Evolutionary conservation across 1,139 yeast species (phyloP), one percentile per base, ranked within the genome.

Genomic region (Pichia sp.): DNA sequence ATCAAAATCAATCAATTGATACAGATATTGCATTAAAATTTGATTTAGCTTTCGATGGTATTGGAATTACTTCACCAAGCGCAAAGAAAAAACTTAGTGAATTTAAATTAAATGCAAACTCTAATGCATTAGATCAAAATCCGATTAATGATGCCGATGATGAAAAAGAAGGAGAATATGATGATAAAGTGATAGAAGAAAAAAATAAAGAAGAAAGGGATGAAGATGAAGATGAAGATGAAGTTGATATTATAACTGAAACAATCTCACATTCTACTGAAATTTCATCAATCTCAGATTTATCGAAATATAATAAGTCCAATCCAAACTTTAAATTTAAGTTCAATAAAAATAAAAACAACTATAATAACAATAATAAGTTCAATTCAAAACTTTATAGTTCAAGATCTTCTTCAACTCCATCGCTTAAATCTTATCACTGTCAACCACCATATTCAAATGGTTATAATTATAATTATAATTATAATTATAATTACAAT

Each of bases 31-130:
- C 50, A 24, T 9, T 40, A 4, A 36, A 44, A 36, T 39, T 41
- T 30, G 47, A 39, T 34, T 36, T 48, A 1, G 55, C 48, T 16
- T 49, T 54, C 38, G 48, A 51, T 36, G 51, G 56, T 37, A 57
- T 57, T n/a, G 60, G 58, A 4, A 58, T 54, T 9, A 46, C 56
- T 4, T 57, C 51, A 8, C 49, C 48, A 9, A 35, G 47, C 10
- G 39, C 46, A 2, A 33, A 31, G 9, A 34, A 34, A 30, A 46
- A 46, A 26, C 35, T 32, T 23, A 26, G n/a, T 10, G 5, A 39
- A 11, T 27, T 16, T 22, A 32, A 22, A 22, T 6, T 5, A 9
- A 10, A 16, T 6, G 20, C 1, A 20, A n/a, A 12, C n/a, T 11
- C 8, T 28, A 10, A 20, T n/a, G 40, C 2, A 25, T 34, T 11